Base-by-base conservation (phyloP, 2,329 filamentous ascomycete species). In the Incumbomyces delicatus region DNA sequence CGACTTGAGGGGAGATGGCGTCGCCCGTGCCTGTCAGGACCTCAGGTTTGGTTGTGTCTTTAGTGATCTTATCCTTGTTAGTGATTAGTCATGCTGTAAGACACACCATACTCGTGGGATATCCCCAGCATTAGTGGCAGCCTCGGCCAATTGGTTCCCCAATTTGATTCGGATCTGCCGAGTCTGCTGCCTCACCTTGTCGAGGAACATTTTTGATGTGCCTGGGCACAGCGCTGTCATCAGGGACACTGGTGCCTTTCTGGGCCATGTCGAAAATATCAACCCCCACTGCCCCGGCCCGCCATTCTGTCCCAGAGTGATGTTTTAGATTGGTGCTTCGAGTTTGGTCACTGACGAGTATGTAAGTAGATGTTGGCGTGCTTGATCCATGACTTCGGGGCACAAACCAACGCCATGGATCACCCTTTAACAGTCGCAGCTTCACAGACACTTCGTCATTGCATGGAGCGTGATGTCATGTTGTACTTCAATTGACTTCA, bases 131-230 rank as follows among this genome's bases (percentile, higher is more conserved):
- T 76, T 76, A 49, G 71, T 68, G 6, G 68, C 71, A 0, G 70
- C 71, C 14, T 62, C 60, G n/a, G 66, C 66, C 1, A 63, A 50
- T 32, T 60, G 60, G 4, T 62, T 55, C 37, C 60, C 63, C 66
- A 13, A 67, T 48, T 20, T 63, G 61, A 18, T 65, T 61, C 34
- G 66, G 58, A 38, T 66, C 59, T 2, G 36, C 37, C 35, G 64
- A 57, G 34, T 66, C 60, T 36, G 57, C 54, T 11, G 60, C 58
- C 51, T 75, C 69, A 52, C 73, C 69, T 1, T 71, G 71, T 6
- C 69, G 66, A 18, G 72, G 64, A 2, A 69, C 65, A 2, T 72
- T 74, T 12, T 70, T 69, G 49, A 75, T 71, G 41, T 61, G 61
- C 52, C 66, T 66, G 52, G 64, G 61, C 20, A 66, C 61, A 46